Evolutionary conservation across 108 stramenopile species (phyloP), one percentile per base, ranked within the genome.

Genomic region (Pseudonitzschia delicatissima): DNA sequence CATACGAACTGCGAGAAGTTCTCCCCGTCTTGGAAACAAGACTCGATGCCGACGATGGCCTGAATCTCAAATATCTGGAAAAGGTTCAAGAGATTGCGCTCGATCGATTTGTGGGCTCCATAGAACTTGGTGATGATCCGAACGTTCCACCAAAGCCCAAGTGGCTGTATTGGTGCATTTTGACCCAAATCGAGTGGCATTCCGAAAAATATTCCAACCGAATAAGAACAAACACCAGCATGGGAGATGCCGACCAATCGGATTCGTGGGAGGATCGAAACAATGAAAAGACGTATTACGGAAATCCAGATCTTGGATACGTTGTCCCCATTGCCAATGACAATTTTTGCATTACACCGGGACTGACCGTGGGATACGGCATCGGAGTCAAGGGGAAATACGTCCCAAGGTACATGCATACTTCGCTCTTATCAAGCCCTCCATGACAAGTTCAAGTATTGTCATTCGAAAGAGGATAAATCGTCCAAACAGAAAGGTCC

Each of bases 11-110:
- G 31, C 73, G 67, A 25, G 63, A 50, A 50, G 64, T 74, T 37
- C 67, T 69, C 23, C 79, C 82, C 3, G 75, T 90, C 0, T 50
- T 90, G 27, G 92, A 93, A 69, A 93, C 92, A 9, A 52, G 92
- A 51, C 61, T 93, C n/a, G 92, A 93, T 81, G 87, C 88, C 2
- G 92, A 93, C 66, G 92, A 93, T 76, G 92, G 88, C 31, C 68
- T 93, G 59, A 79, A 90, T 63, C 34, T 64, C 29, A 40, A 76
- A 15, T 93, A 83, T 50, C 59, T 93, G 2, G 44, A 80, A 53
- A 35, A 66, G 20, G 48, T 93, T 25, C 85, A 93, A 61, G 32
- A 70, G 4, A 60, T 73, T 15, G 87, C 87, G 1, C 57, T 81
- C 31, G 49, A 72, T 27, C 62, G 62, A 55, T 84, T 91, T 69